A percentile compares a stretch with the other conserved stretches of the same genome.
Conservation (phyloP, 805 yeast genomes). For the Metschnikowia shivogae region DNA sequence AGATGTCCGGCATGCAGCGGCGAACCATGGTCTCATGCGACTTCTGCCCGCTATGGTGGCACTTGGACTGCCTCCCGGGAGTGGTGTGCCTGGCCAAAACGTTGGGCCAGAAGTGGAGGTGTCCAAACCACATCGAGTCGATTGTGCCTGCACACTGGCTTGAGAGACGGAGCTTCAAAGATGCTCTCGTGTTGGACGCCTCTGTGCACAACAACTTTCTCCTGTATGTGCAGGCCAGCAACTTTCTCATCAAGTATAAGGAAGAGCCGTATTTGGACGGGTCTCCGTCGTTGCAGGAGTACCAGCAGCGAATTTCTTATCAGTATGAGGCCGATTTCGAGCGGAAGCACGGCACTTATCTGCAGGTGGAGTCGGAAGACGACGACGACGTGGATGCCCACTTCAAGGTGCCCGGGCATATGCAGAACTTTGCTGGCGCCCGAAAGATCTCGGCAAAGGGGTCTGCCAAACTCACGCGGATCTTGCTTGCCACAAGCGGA, state of each 20-base stretch:
- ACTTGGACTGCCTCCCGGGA: conserved; percentile 77
- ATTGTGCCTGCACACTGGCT: conserved; percentile 37
- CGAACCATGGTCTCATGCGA: conserved; percentile 70
- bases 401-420: conserved; percentile 33
- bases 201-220: conserved; percentile 34
- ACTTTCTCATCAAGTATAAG: conserved; percentile 29
- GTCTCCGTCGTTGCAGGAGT: conserved; percentile 26
- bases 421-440: conserved; percentile 29
- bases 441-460: conserved; percentile 32
- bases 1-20: conserved; percentile 55
- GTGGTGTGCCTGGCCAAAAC: conserved; percentile 72
- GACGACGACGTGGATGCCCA: conserved; percentile 22
- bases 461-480: conserved; percentile 12
- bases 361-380: conserved; percentile 28
- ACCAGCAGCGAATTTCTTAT: conserved; percentile 26
- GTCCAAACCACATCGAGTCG: conserved; percentile 76
- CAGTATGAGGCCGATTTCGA: conserved; percentile 8
- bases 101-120: conserved; percentile 80
- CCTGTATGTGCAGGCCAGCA: conserved; percentile 25
- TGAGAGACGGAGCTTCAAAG: conserved; percentile 45
- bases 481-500: conserved; percentile 16
- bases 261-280: conserved; percentile 29
- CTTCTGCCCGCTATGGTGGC: conserved; percentile 81
- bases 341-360: conserved; percentile 25
- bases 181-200: conserved; percentile 53